Evolutionary conservation across 371 early-diverging fungal genomes (phyloP), one percentile per base, ranked within the genome.

Genomic region (Saksenaea oblongispora): DNA sequence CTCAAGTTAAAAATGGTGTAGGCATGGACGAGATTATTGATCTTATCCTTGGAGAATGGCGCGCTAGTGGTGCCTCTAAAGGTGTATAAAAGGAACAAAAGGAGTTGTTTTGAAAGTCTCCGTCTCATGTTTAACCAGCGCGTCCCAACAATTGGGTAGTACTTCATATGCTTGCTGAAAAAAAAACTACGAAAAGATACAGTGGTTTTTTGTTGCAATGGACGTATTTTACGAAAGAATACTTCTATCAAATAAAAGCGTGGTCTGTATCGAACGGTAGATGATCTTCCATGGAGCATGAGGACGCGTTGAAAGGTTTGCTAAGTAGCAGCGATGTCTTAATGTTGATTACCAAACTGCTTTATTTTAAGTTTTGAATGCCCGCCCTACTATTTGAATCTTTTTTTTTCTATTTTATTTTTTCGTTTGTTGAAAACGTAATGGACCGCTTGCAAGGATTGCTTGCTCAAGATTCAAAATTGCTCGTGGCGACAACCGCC

Each of bases 1-100:
- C 93, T 54, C 92, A 94, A 62, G 91, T 97, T 69, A 95, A 93
- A 83, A 88, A 95, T 64, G 93, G 91, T 41, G 87, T 88, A 60
- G 93, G 89, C 34, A 82, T 96, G 74, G 90, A 93, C 55, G 87
- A 88, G 35, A 91, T 97, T 61, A 87, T 95, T 34, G 75, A 82
- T 18, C 80, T 89, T 42, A 93, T 97, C 62, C 73, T 95, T n/a
- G 82, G 82, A 35, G 92, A 91, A 67, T 95, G 87, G 82, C 80
- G 75, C 54, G 83, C 80, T 34, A 86, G 86, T 63, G 88, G 87
- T 58, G 90, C 88, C 35, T 68, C 76, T 17, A 73, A 64, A 22
- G 24, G 18, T 10, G 18, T 47, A 22, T 47, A 22, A 47, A 22
- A 18, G 22, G 14, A 17, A 8, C 14, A n/a, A 9, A 41, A 41